Evolutionary conservation across 768 basidiomycete genomes (phyloP), one percentile per base, ranked within the genome.

Genomic region (Lentinula lateritia): DNA sequence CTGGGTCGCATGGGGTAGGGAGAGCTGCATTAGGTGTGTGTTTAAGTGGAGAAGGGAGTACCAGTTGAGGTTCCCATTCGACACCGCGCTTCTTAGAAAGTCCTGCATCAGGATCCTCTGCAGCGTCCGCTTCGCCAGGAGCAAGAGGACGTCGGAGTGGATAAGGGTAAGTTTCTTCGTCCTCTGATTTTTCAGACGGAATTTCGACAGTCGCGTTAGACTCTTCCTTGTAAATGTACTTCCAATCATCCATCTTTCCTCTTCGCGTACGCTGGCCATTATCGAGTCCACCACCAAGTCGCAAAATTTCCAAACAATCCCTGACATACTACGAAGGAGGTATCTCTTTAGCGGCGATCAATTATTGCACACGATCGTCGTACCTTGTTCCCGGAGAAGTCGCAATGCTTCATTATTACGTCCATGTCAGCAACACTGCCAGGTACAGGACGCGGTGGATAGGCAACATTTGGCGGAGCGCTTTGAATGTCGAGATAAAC

Each of bases 371-470:
- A 3, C 55, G 42, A 64, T 73, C 45, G 59, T 35, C 58, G 7
- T 45, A 89, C 90, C 82, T 90, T 90, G 66, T 80, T 79, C 64
- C 81, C 75, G 36, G 84, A 81, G 70, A 94, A 95, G 75, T 92
- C 88, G 73, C 95, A 97, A 66, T 91, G 82, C 52, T 89, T 85
- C 86, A 92, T 86, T 28, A 96, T 76, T 46, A 89, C 78, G 75
- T 98, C 95, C 76, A 98, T 75, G 71, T 97, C 95, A 42, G 93
- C 83, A n/a, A 93, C 82, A 64, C 90, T 88, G 5, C 90, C 90
- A 1, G 88, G 81, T 5, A 86, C 78, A 13, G 95, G 95, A 58
- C 95, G 81, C 5, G 93, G 90, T 6, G 95, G 92, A 68, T 91
- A 95, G 23, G 89, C 88, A 60, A 87, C 82, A 65, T 83, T 74